Conservation (phyloP, 257 asterid species). For the Nicotiana paniculata region DNA sequence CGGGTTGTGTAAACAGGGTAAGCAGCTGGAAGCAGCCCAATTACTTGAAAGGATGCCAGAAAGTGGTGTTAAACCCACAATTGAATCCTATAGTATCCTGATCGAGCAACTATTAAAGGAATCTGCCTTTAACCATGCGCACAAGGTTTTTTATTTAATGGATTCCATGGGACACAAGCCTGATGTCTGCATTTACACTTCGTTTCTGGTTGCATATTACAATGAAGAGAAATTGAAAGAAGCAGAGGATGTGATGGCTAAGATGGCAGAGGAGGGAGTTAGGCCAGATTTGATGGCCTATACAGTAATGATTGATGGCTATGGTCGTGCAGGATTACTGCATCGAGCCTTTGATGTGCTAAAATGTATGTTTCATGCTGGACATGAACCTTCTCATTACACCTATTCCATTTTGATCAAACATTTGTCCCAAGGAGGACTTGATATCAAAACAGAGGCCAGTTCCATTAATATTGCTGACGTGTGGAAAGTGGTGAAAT, state of each 20-base stretch:
- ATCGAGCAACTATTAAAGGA: conserved; percentile 58
- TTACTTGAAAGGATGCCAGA: conserved; percentile 45
- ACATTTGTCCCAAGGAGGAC: conserved; percentile 40
- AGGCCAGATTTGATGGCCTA: conserved; percentile 56
- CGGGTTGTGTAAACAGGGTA: conserved; percentile 54
- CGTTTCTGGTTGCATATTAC: conserved; percentile 69
- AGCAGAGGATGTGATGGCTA: conserved; percentile 52
- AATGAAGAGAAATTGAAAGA: conserved; percentile 61
- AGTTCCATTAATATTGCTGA: conserved; percentile 42
- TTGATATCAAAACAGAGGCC: conserved; percentile 1
- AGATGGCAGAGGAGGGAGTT: conserved; percentile 46
- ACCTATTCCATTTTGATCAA: conserved; percentile 57
- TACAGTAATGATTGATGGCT: conserved; percentile 69
- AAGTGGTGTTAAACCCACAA: conserved; percentile 45
- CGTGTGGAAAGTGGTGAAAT: conserved; percentile 60
- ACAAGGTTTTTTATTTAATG: conserved; percentile 40
- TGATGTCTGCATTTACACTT: conserved; percentile 66
- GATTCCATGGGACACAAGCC: conserved; percentile 45
- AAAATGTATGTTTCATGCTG: conserved; percentile 51
- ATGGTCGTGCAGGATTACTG: conserved; percentile 55
- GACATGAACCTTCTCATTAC: conserved; percentile 55
- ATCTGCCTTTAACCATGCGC: conserved; percentile 46
- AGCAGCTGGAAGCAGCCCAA: conserved; percentile 39
- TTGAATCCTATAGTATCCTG: conserved; percentile 47
- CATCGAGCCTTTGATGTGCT: conserved; percentile 44